Evolutionary conservation across 805 yeast species (phyloP), one percentile per base, ranked within the genome.

Genomic region (Metschnikowia reukaufii): DNA sequence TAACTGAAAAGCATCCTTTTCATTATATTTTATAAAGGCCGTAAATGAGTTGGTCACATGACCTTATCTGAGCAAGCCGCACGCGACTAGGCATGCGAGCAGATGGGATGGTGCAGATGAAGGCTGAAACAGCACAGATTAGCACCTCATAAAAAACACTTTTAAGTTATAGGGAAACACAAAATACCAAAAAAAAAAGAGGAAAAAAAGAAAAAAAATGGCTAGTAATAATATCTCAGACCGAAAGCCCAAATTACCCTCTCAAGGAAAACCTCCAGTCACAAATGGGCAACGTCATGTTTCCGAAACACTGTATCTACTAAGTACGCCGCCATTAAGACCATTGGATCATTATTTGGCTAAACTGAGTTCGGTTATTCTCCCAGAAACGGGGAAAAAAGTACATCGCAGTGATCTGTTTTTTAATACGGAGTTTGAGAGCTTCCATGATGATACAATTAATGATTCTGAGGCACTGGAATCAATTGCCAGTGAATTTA

Each of bases 321-420:
- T 45, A 34, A 39, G 48, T 9, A 12, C 40, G n/a, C 44, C 48
- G n/a, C 17, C 35, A 12, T 16, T 8, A 15, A 15, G 20, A 32
- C 38, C n/a, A 10, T 7, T 4, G 17, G 36, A 29, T 20, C 44
- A 39, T 7, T 39, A 29, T 6, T 46, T 49, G 48, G 50, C 52
- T 39, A 54, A 65, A 38, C 60, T 52, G 47, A 62, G 64, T 38
- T 67, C 74, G 12, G 75, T 72, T 9, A 72, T 72, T 34, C 45
- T 72, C 17, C 70, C 77, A 5, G 53, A 53, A 4, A 63, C 74
- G 1, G 77, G 76, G 1, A 67, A 67, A 47, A 56, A 68, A 37
- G 74, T 72, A 2, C 68, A 63, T 30, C 58, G 75, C 23, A 47
- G 65, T 2, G 44, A 67, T 17, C 64, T 73, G 17, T 61, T 66